These are phyloP conservation scores for Metschnikowia lunata DNA, from an alignment of 805 yeast genomes.

Conservation along the genomic window DNA sequence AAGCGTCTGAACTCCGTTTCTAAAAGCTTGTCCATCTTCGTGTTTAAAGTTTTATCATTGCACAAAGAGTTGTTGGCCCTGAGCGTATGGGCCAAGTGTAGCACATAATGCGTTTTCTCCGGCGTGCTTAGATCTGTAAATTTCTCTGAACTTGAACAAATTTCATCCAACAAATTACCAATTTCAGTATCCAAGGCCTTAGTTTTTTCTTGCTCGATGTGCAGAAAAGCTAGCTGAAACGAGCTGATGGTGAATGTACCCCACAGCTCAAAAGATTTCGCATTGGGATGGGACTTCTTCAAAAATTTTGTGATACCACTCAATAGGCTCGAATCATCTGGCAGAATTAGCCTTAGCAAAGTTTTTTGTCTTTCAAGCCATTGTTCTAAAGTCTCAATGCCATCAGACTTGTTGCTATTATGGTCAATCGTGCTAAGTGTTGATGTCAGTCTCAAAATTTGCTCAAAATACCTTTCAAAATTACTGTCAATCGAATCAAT, in stretches of 20 bases:
- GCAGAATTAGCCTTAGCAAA: slow-evolving; percentile 2
- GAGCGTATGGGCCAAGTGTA: slow-evolving; percentile 3
- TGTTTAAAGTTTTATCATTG: not conserved
- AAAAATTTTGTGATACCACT: not conserved
- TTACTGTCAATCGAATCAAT: slow-evolving; percentile 24
- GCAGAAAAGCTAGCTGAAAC: not conserved
- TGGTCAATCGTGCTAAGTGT: not conserved
- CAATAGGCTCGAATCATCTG: not conserved
- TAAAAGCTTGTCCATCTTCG: not conserved
- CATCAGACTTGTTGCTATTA: not conserved
- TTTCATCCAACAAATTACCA: slow-evolving; percentile 1
- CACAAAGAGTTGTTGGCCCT: not conserved
- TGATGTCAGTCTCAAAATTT: slow-evolving; percentile 9
- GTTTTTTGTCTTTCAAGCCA: slow-evolving; percentile 12
- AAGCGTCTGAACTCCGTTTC: not conserved
- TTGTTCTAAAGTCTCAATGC: slow-evolving; percentile 4
- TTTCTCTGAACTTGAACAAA: not conserved
- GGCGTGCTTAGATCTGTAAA: not conserved
- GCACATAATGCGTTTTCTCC: slow-evolving; percentile 1
- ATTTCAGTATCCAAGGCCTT: not conserved
- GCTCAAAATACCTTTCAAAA: slow-evolving; percentile 25
- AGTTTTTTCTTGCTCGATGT: not conserved
- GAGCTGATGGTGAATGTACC: slow-evolving; percentile 6
- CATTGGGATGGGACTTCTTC: slow-evolving; percentile 1
- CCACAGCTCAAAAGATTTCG: slow-evolving; percentile 9